A percentile compares a stretch with the other conserved stretches of the same genome.
Evolutionary conservation across 2,329 filamentous ascomycete genomes (phyloP).

Genomic region (Penicillium hesseltinei): DNA sequence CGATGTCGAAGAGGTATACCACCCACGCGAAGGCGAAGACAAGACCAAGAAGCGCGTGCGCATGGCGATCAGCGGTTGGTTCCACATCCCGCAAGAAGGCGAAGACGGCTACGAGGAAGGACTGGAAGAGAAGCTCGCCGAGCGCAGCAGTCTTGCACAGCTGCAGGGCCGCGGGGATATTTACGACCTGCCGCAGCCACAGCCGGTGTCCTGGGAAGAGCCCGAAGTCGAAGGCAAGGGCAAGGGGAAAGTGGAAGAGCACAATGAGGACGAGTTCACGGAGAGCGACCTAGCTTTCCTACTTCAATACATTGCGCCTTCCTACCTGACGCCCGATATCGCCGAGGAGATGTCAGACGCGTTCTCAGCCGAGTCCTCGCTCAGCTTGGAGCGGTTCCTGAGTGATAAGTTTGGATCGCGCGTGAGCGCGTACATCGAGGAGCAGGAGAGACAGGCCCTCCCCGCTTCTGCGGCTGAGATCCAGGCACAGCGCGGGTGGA

Average conservation of each 20-base stretch:
- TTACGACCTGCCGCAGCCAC: slow-evolving; percentile 74
- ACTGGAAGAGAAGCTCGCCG: slow-evolving; percentile 80
- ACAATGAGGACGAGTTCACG: slow-evolving; percentile 61
- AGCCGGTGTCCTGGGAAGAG: slow-evolving; percentile 48
- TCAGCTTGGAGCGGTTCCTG: slow-evolving; percentile 77
- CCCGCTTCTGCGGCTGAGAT: slow-evolving; percentile 52
- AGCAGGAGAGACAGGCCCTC: slow-evolving; percentile 56
- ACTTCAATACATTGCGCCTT: slow-evolving; percentile 83
- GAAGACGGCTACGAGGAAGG: slow-evolving; percentile 90
- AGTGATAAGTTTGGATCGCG: slow-evolving; percentile 71
- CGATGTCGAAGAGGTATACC: slow-evolving; percentile 97
- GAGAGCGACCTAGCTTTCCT: slow-evolving; percentile 84
- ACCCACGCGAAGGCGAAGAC: slow-evolving; percentile 59
- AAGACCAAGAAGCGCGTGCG: slow-evolving; percentile 65
- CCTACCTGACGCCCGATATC: slow-evolving; percentile 88
- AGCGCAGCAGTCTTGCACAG: slow-evolving; percentile 88
- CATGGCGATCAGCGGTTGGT: slow-evolving; percentile 99
- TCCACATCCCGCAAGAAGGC: slow-evolving; percentile 92
- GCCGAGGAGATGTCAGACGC: slow-evolving; percentile 76
- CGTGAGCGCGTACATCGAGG: slow-evolving; percentile 69
- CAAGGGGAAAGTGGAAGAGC: slow-evolving; percentile 43
- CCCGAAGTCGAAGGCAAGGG: slow-evolving; percentile 40
- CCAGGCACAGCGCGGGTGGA: slow-evolving; percentile 63
- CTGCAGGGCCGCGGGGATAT: slow-evolving; percentile 87
- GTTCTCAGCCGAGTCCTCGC: slow-evolving; percentile 79